Evolutionary conservation across 179 eudicot genomes (phyloP).

Genomic region (Vitellaria paradoxa): DNA sequence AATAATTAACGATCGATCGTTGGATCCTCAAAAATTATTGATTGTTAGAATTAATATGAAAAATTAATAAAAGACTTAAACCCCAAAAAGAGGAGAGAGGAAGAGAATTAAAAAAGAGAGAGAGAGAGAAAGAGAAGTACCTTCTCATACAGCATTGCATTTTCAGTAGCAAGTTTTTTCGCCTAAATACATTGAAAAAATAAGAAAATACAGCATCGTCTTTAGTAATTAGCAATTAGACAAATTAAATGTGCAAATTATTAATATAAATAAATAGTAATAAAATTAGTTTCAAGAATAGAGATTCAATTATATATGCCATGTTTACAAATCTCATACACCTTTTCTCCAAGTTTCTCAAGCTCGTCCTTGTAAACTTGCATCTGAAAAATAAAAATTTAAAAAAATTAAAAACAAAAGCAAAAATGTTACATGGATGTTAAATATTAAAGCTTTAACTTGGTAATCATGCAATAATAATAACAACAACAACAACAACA

Average conservation of each 20-base stretch:
- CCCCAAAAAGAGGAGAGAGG: too few species aligned
- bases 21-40: background rate
- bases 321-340: constrained; percentile 9
- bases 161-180: constrained; percentile 49
- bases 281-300: too few species aligned
- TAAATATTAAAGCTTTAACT: too few species aligned
- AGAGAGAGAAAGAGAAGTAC: constrained; percentile 19
- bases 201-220: constrained; percentile 4
- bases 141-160: constrained; percentile 45
- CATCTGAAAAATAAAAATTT: constrained; percentile 45
- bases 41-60: background rate
- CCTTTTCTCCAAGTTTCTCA: constrained; percentile 68
- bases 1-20: background rate
- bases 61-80: too few species aligned
- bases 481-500: too few species aligned
- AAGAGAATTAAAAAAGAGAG: background rate
- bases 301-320: too few species aligned
- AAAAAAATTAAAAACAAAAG: background rate
- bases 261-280: too few species aligned
- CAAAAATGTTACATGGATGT: background rate
- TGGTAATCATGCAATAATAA: too few species aligned
- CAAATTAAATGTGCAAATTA: too few species aligned
- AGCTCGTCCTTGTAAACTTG: constrained; percentile 69
- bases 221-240: background rate
- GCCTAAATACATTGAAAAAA: constrained; percentile 35